These are phyloP conservation scores for Diversispora eburnea DNA, from an alignment of 192 early-diverging fungal genomes.

Conservation along the genomic window DNA sequence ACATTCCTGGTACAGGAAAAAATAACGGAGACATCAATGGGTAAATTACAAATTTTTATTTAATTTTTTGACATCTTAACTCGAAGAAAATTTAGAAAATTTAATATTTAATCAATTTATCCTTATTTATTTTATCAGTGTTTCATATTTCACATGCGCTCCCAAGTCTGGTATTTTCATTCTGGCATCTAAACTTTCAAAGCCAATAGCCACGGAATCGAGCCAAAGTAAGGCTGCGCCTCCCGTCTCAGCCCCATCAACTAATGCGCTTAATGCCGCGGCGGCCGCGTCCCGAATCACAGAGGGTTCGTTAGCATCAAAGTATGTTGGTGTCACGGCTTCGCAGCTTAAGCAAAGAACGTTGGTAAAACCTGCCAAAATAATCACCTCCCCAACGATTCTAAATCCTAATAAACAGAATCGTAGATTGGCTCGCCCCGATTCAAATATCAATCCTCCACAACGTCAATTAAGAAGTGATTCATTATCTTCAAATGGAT, in stretches of 20 bases:
- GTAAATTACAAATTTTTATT: slow-evolving; percentile 35
- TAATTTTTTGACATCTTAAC: background rate
- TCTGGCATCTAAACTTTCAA: slow-evolving; percentile 56
- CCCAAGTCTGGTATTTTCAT: slow-evolving; percentile 70
- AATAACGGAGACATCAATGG: slow-evolving; percentile 72
- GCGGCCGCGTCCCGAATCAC: slow-evolving; percentile 47
- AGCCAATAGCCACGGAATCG: slow-evolving; percentile 8
- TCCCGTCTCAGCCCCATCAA: slow-evolving; percentile 14
- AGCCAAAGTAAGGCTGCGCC: background rate
- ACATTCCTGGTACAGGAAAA: slow-evolving; percentile 68
- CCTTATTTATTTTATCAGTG: slow-evolving; percentile 36
- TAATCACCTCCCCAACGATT: background rate
- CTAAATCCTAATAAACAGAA: background rate
- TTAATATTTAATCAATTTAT: background rate
- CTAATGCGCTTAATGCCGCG: slow-evolving; percentile 40
- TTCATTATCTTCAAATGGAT: slow-evolving; percentile 15
- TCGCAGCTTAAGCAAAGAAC: slow-evolving; percentile 46
- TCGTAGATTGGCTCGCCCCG: slow-evolving; percentile 3
- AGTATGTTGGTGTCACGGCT: slow-evolving; percentile 56
- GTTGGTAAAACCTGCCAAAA: slow-evolving; percentile 21
- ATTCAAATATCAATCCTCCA: background rate
- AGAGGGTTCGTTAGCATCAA: slow-evolving; percentile 54
- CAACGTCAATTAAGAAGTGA: background rate
- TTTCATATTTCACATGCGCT: slow-evolving; percentile 67
- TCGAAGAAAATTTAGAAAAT: background rate